phyloP scores from a whole-genome alignment of 441 rosid genomes.

The Lepidium campestre region DNA sequence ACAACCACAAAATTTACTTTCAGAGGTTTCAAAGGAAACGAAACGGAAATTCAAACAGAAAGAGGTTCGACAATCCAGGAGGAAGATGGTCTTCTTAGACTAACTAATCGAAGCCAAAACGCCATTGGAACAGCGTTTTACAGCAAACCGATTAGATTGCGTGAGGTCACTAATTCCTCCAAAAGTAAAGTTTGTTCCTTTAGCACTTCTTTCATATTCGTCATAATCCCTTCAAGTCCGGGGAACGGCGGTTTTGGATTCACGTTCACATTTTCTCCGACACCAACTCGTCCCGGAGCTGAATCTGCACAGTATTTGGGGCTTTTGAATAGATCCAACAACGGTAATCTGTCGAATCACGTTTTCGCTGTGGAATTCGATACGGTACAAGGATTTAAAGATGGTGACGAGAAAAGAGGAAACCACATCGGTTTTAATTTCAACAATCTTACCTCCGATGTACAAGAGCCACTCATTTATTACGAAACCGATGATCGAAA shows the following conservation, averaged over 20 bases:
- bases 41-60: background rate
- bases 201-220: slow-evolving; percentile 51
- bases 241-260: slow-evolving; percentile 60
- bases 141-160: slow-evolving; percentile 20
- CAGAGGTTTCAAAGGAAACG: slow-evolving; percentile 34
- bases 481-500: background rate
- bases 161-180: background rate
- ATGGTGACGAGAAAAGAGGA: slow-evolving; percentile 25
- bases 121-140: slow-evolving; percentile 53
- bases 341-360: slow-evolving; percentile 26
- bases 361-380: slow-evolving; percentile 67
- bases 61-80: slow-evolving; percentile 24
- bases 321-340: slow-evolving; percentile 30
- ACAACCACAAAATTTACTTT: slow-evolving; percentile 32
- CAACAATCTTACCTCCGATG: slow-evolving; percentile 29
- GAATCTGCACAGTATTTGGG: slow-evolving; percentile 45
- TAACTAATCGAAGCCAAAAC: slow-evolving; percentile 25
- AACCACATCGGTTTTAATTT: slow-evolving; percentile 54
- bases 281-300: slow-evolving; percentile 33
- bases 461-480: background rate
- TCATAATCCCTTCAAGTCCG: slow-evolving; percentile 30
- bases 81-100: slow-evolving; percentile 36
- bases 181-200: slow-evolving; percentile 32
- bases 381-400: slow-evolving; percentile 51
- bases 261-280: slow-evolving; percentile 54